Base-by-base conservation (phyloP, 2,329 filamentous ascomycete species). In the Alternaria brassicae region DNA sequence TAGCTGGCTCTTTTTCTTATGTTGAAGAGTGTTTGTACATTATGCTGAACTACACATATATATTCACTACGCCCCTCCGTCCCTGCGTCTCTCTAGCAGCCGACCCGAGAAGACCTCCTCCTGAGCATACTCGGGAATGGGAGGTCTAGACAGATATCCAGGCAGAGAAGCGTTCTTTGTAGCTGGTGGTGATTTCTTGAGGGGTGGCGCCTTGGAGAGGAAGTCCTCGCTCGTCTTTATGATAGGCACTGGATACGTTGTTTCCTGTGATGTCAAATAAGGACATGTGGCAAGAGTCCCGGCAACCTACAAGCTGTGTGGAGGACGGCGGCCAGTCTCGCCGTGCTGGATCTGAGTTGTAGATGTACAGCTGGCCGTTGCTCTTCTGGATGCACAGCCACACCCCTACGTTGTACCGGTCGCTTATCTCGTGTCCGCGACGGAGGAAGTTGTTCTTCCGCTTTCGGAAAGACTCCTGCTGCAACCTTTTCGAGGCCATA, bases 401-500 rank as follows among this genome's bases (percentile, higher is more conserved):
- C 5, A 68, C 52, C 27, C 19, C 23, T 34, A 63, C 61, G 34
- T 65, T 60, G 15, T 68, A 68, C 6, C 25, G 28, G 15, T 34
- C 9, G 37, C 61, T 66, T 27, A 68, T 61, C 39, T 68, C 30
- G 53, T 68, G 13, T 21, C 61, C 39, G 19, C 47, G 45, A 21
- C 54, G 37, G 17, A 68, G 53, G 19, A 57, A 68, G 21, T 68
- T 68, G 27, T 62, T 60, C 12, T 48, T 64, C 19, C 53, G 25
- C 50, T 68, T 68, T 4, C 41, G 15, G 45, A 68, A 66, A 7
- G 54, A 64, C 34, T 68, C 57, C 28, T 64, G 53, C 37, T 68
- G 8, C 28, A 59, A 60, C 48, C 63, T 60, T 63, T 57, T 67
- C 8, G 25, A 60, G 45, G 56, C 42, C 36, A 67, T 67, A 48